Evolutionary conservation across 2,329 filamentous ascomycete species (phyloP).

Genomic region (Fusarium tricinctum): DNA sequence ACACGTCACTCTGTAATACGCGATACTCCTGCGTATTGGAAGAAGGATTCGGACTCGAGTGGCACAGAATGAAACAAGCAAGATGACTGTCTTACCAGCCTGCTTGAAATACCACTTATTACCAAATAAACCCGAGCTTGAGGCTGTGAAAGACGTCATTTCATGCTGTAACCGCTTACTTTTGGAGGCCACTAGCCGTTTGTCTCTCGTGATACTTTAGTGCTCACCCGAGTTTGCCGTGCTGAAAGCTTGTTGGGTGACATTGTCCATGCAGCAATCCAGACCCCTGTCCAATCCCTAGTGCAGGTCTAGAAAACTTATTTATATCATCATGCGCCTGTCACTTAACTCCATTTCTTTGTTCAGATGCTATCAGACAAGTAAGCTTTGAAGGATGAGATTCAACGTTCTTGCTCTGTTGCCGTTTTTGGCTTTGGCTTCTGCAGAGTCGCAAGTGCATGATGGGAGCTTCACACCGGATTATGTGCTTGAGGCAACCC

Average conservation of each 20-base stretch:
- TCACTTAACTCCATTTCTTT: background rate
- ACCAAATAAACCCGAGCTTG: background rate
- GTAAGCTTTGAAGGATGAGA: slow-evolving; percentile 1
- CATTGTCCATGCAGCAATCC: background rate
- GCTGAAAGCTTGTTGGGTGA: slow-evolving; percentile 24
- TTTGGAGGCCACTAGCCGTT: slow-evolving; percentile 1
- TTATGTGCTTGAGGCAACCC: slow-evolving; percentile 31
- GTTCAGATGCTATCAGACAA: background rate
- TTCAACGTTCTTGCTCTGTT: slow-evolving; percentile 5
- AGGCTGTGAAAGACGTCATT: slow-evolving; percentile 18
- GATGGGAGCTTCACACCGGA: slow-evolving; percentile 27
- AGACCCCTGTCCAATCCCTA: no score
- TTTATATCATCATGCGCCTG: background rate
- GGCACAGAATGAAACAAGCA: background rate
- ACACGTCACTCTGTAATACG: background rate
- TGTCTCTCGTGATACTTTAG: slow-evolving; percentile 18
- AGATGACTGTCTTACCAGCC: background rate
- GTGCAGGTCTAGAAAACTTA: background rate
- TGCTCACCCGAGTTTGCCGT: slow-evolving; percentile 21
- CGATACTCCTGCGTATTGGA: background rate
- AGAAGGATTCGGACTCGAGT: background rate
- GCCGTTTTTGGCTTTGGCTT: slow-evolving; percentile 15
- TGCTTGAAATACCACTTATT: background rate
- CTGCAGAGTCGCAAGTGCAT: slow-evolving; percentile 13
- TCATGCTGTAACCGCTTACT: background rate